A percentile compares a stretch with the other conserved stretches of the same genome.
These are phyloP conservation scores for Aspergillus sclerotiicarbonarius DNA, from an alignment of 495 filamentous ascomycete species.

Conservation along the genomic window DNA sequence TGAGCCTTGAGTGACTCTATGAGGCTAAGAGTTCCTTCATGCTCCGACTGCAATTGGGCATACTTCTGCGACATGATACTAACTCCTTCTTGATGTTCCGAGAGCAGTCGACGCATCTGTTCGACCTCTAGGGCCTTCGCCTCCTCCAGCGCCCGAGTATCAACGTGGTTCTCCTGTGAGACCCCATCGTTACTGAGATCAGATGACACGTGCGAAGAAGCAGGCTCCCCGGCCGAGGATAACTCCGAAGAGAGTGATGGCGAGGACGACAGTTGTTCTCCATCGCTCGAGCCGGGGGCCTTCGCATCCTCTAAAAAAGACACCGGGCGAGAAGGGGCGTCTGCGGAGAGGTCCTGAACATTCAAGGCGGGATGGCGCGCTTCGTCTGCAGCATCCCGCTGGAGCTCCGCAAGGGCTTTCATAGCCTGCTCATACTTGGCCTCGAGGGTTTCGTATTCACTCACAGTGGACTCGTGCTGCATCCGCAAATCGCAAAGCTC, in stretches of 20 bases:
- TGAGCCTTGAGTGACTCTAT: conserved; percentile 89
- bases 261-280: conserved; percentile 80
- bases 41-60: conserved; percentile 72
- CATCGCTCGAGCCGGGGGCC: conserved; percentile 67
- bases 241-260: conserved; percentile 95
- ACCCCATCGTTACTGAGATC: conserved; percentile 42
- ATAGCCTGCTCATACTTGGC: conserved; percentile 90
- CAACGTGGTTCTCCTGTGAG: conserved; percentile 23
- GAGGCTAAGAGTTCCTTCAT: conserved; percentile 75
- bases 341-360: conserved; percentile 52
- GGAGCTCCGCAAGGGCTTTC: conserved; percentile 70
- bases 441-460: conserved; percentile 77
- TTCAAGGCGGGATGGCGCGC: conserved; percentile 58
- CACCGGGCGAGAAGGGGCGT: conserved; percentile 62
- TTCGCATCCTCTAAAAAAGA: conserved; percentile 92
- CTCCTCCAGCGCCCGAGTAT: conserved; percentile 17
- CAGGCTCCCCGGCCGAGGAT: conserved; percentile 87
- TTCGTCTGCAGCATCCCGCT: conserved; percentile 82
- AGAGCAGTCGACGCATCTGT: conserved; percentile 62
- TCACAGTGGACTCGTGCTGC: conserved; percentile 81
- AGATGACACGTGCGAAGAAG: conserved; percentile 60
- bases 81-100: conserved; percentile 75
- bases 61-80: conserved; percentile 72
- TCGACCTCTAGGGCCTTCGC: conserved; percentile 63
- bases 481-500: conserved; percentile 88